Percentiles rank a stretch among this genome's conserved stretches.
Evolutionary conservation across 805 yeast species (phyloP).

Genomic region (Cyberlindnera subsufficiens): DNA sequence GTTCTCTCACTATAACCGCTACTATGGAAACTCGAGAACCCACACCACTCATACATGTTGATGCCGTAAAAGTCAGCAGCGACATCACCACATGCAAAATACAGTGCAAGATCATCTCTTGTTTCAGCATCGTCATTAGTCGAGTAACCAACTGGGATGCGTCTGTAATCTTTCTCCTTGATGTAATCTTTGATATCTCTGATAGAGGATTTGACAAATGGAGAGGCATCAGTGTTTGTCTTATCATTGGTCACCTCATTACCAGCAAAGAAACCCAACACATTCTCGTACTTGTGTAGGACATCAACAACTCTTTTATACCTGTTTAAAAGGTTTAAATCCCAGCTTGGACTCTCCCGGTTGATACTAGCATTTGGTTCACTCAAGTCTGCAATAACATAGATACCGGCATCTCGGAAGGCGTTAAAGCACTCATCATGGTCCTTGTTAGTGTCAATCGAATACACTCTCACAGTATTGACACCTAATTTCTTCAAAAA

Average conservation of each 20-base stretch:
- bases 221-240: slow-evolving; percentile 82
- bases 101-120: slow-evolving; percentile 73
- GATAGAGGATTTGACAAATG: slow-evolving; percentile 93
- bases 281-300: slow-evolving; percentile 70
- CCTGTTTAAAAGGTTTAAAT: slow-evolving; percentile 60
- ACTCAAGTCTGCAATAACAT: slow-evolving; percentile 84
- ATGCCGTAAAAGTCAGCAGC: slow-evolving; percentile 75
- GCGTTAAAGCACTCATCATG: slow-evolving; percentile 78
- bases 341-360: slow-evolving; percentile 78
- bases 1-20: slow-evolving; percentile 70
- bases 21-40: slow-evolving; percentile 48
- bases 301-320: slow-evolving; percentile 80
- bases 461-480: slow-evolving; percentile 81
- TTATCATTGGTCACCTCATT: slow-evolving; percentile 89
- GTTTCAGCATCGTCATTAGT: slow-evolving; percentile 84
- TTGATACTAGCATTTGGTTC: slow-evolving; percentile 77
- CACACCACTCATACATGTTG: slow-evolving; percentile 90
- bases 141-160: slow-evolving; percentile 91
- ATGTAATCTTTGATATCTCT: slow-evolving; percentile 84
- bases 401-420: slow-evolving; percentile 80
- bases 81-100: slow-evolving; percentile 74
- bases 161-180: slow-evolving; percentile 55
- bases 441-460: slow-evolving; percentile 63
- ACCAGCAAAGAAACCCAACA: slow-evolving; percentile 94
- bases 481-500: slow-evolving; percentile 61